Evolutionary conservation across 2,329 filamentous ascomycete species (phyloP), one percentile per base, ranked within the genome.

Genomic region (Verticillium isaacii): DNA sequence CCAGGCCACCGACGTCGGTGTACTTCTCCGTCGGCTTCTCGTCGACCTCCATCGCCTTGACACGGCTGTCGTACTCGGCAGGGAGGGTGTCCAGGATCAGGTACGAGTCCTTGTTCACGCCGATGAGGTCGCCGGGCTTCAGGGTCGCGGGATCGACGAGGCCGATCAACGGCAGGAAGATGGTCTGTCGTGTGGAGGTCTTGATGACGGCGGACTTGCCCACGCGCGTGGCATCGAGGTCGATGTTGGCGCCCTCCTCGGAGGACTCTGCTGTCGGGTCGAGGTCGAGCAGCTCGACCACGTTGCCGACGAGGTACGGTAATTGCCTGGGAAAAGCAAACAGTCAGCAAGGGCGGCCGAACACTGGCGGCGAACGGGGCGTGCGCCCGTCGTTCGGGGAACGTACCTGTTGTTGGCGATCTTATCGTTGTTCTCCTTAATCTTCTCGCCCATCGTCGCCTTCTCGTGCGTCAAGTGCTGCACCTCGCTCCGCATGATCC

Each of bases 11-110:
- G 15, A 99, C 96, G 80, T 99, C 95, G 60, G 89, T 95, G 80
- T 99, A 99, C 80, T 98, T 97, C 79, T 99, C 95, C 45, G 93
- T 98, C 11, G 95, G 96, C 84, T 99, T 99, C 85, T 99, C 96
- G 72, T 99, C 95, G 8, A 99, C 95, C 81, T 99, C 96, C 95
- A 99, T 99, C 39, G 96, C 96, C 82, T 99, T 99, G 68, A 99
- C 95, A 76, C 95, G 88, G 79, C 94, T 98, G 74, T 99, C 95
- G 73, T 99, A 99, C 77, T 99, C 96, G 56, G 95, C 95, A 1
- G 95, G 95, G 67, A 99, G 83, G 29, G 95, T 99, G 74, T 99
- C 96, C 62, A 99, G 85, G 67, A 99, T 92, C 39, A 99, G 88
- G 75, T 99, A 99, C 62, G 94, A 98, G 72, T 99, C 96, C 81